A percentile compares a stretch with the other conserved stretches of the same genome.
These are phyloP conservation scores for Voacanga thouarsii DNA, from an alignment of 257 asterid species.

Conservation along the genomic window DNA sequence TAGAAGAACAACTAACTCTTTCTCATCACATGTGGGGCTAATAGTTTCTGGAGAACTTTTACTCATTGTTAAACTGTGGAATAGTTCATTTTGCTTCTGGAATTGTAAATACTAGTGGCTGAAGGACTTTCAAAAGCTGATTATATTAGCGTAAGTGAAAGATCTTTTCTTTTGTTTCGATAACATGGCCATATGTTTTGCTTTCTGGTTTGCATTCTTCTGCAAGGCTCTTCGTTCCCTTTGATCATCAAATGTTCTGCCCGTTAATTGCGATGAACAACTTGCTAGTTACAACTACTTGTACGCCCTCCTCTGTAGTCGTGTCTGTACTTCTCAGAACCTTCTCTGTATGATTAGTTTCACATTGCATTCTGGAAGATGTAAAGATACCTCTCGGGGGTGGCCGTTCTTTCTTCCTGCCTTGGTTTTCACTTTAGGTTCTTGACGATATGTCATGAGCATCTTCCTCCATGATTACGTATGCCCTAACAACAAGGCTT, in stretches of 20 bases:
- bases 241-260: neutral
- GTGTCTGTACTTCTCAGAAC: neutral
- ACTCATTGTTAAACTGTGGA: neutral
- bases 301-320: neutral
- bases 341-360: too few relatives aligned
- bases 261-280: neutral
- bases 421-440: neutral
- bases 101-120: constrained; percentile 11
- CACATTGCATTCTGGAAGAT: too few relatives aligned
- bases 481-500: neutral
- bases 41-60: neutral
- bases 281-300: too few relatives aligned
- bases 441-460: neutral
- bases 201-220: neutral
- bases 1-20: too few relatives aligned
- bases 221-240: neutral
- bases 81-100: neutral
- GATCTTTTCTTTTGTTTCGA: neutral
- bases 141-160: too few relatives aligned
- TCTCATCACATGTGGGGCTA: neutral
- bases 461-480: neutral
- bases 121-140: neutral
- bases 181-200: neutral
- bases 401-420: too few relatives aligned
- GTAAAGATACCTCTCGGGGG: too few relatives aligned